Conservation (phyloP, 2,329 filamentous ascomycete genomes). For the Coccinonectria pachysandricola region DNA sequence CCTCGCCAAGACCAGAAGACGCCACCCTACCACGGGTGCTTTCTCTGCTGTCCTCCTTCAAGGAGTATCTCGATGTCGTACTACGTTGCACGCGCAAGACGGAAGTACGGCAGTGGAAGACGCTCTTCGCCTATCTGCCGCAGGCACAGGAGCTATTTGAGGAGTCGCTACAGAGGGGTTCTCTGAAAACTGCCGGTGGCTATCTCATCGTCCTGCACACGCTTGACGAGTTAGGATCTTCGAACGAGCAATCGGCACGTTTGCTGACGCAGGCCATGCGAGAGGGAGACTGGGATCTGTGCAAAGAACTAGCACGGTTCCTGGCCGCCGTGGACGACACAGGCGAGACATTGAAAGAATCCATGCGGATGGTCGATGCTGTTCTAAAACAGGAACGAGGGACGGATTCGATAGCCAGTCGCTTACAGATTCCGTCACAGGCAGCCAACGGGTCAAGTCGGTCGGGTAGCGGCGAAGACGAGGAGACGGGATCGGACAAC, state of each 20-base stretch:
- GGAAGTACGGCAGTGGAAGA: constrained; percentile 88
- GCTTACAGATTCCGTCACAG: constrained; percentile 23
- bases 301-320: constrained; percentile 91
- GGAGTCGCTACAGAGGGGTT: constrained; percentile 74
- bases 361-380: constrained; percentile 52
- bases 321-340: constrained; percentile 83
- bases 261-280: constrained; percentile 71
- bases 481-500: constrained; percentile 26
- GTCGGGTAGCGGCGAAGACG: constrained; percentile 22
- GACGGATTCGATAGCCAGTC: constrained; percentile 17
- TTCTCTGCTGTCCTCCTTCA: constrained; percentile 60
- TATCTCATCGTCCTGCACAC: constrained; percentile 94
- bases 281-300: constrained; percentile 88
- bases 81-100: constrained; percentile 97
- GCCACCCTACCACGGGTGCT: constrained; percentile 54
- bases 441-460: constrained; percentile 20
- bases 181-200: constrained; percentile 87
- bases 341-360: constrained; percentile 66
- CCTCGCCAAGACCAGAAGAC: constrained; percentile 50
- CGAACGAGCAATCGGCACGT: constrained; percentile 68
- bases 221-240: constrained; percentile 56
- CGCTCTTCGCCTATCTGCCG: constrained; percentile 82
- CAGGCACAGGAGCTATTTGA: constrained; percentile 89
- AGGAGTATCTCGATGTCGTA: constrained; percentile 85
- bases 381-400: constrained; percentile 20